A percentile compares a stretch with the other conserved stretches of the same genome.
Evolutionary conservation across 1,139 yeast species (phyloP).

Genomic region (Taphrina flavorubra): DNA sequence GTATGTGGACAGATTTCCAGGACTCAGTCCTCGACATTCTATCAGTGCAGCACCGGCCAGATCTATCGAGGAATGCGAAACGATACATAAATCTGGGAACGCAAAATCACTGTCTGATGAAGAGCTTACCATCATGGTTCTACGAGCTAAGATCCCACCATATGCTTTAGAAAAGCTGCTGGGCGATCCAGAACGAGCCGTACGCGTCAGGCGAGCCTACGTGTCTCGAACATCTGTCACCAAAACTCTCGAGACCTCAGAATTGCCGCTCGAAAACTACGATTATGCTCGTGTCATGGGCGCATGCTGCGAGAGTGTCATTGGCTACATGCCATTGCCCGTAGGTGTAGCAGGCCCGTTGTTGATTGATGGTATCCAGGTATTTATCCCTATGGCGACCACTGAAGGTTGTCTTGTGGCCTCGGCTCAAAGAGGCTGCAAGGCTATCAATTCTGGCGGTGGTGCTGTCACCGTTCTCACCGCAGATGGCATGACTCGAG

Average conservation of each 20-base stretch:
- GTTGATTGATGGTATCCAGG: conserved; percentile 82
- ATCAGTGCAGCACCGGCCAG: conserved; percentile 26
- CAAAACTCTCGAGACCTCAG: conserved; percentile 72
- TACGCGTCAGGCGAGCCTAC: conserved; percentile 86
- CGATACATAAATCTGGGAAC: conserved; percentile 71
- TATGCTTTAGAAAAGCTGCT: conserved; percentile 93
- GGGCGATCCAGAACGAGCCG: conserved; percentile 88
- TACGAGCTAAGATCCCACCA: conserved; percentile 79
- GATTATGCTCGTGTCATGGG: conserved; percentile 97
- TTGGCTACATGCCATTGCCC: conserved; percentile 94
- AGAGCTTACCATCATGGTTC: conserved; percentile 74
- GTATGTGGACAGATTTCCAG: conserved; percentile 37
- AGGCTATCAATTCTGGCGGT: conserved; percentile 96
- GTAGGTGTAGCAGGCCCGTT: conserved; percentile 98
- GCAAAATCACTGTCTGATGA: conserved; percentile 69
- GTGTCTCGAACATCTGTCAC: conserved; percentile 83
- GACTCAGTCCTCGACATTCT: conserved; percentile 30
- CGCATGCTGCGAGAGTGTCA: conserved; percentile 98
- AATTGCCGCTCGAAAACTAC: conserved; percentile 79
- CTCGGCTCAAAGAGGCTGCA: conserved; percentile 98
- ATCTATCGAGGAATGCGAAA: conserved; percentile 68
- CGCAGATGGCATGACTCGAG: conserved; percentile 98
- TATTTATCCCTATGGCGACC: conserved; percentile 97
- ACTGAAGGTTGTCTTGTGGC: conserved; percentile 99
- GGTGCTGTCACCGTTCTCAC: conserved; percentile 92